These are phyloP conservation scores for Geranium brycei DNA, from an alignment of 345 rosid genomes.

Conservation along the genomic window DNA sequence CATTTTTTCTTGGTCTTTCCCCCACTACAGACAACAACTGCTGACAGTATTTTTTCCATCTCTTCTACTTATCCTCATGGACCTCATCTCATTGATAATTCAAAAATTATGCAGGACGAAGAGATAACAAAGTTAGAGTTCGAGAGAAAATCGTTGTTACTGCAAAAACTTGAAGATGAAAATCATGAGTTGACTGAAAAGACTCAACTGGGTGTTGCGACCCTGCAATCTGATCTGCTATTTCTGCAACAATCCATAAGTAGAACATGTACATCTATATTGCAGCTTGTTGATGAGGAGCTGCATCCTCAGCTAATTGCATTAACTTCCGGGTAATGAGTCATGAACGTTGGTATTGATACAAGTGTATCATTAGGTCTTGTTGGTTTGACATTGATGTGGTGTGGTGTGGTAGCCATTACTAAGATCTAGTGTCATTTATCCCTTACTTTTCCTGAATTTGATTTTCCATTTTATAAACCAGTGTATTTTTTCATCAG, in stretches of 20 bases:
- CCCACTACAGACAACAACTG: no score
- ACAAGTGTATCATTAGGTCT: background rate
- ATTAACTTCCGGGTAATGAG: slow-evolving; percentile 73
- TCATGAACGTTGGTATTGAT: background rate
- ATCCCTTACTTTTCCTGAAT: no score
- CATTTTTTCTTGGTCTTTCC: no score
- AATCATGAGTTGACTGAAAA: slow-evolving; percentile 45
- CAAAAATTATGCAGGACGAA: slow-evolving; percentile 46
- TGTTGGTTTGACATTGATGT: no score
- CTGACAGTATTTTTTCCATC: no score
- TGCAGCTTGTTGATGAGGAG: slow-evolving; percentile 53
- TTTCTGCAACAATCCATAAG: slow-evolving; percentile 49
- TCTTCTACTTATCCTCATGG: no score
- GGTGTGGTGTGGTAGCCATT: no score
- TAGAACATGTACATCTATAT: slow-evolving; percentile 34
- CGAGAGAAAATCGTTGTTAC: slow-evolving; percentile 47
- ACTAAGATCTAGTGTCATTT: background rate
- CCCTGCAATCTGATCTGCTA: slow-evolving; percentile 36
- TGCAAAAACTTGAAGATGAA: slow-evolving; percentile 60
- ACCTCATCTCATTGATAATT: no score
- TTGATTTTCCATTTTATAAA: no score
- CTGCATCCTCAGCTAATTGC: slow-evolving; percentile 74
- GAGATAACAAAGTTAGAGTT: slow-evolving; percentile 56
- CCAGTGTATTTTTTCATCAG: no score
- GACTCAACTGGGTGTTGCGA: slow-evolving; percentile 44